Conservation (phyloP, 1,284 basidiomycete species). For the Cronartium ribicola region DNA sequence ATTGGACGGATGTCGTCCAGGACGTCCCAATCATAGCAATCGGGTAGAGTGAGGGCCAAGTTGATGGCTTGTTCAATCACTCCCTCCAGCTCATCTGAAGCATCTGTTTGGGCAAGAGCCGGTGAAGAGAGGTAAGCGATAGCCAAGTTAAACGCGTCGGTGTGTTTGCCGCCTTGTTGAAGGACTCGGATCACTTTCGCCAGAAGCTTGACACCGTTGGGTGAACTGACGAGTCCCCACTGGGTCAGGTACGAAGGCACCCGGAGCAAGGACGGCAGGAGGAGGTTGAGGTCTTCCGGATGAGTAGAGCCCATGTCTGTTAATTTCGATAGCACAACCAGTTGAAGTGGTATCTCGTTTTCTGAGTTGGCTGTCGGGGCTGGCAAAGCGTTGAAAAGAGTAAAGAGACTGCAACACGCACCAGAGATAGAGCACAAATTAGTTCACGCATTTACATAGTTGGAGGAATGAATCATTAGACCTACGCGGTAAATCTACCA, state of each 20-base stretch:
- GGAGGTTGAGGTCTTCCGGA: conserved; percentile 30
- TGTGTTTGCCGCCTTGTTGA: conserved; percentile 17
- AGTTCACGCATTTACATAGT: too few species aligned
- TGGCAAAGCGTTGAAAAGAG: conserved; percentile 18
- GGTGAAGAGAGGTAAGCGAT: conserved; percentile 39
- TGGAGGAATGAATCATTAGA: not conserved
- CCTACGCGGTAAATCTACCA: conserved; percentile 38
- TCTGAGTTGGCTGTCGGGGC: conserved; percentile 14
- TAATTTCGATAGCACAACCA: conserved; percentile 20
- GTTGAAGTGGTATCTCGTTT: conserved; percentile 16
- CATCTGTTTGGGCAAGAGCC: not conserved
- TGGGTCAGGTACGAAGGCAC: conserved; percentile 35
- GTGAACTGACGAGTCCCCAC: conserved; percentile 21
- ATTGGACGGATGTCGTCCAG: conserved; percentile 31
- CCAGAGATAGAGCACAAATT: too few species aligned
- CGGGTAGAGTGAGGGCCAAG: conserved; percentile 17
- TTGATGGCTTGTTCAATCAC: conserved; percentile 16
- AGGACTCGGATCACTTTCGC: conserved; percentile 23
- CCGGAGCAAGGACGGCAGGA: conserved; percentile 23
- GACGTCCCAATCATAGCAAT: conserved; percentile 38
- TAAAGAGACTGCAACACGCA: conserved; percentile 13
- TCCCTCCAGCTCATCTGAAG: not conserved
- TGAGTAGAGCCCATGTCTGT: conserved; percentile 19
- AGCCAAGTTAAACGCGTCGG: conserved; percentile 31
- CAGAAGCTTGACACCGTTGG: conserved; percentile 3